Evolutionary conservation across 257 asterid species (phyloP).

Genomic region (Solanum bukasovii): DNA sequence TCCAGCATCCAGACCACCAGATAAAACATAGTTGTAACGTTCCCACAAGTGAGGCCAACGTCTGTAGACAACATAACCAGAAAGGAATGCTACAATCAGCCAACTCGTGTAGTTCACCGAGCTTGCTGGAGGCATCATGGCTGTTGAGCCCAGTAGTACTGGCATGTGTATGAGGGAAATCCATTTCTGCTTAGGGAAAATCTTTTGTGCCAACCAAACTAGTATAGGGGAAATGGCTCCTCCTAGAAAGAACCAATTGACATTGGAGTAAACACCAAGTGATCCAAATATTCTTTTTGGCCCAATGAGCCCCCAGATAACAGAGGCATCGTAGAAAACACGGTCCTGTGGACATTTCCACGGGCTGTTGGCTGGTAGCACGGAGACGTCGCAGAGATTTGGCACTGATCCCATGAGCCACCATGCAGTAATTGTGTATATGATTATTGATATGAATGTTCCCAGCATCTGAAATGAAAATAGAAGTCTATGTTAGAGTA

Average conservation of each 20-base stretch:
- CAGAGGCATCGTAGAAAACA: slow-evolving; percentile 44
- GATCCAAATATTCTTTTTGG: slow-evolving; percentile 45
- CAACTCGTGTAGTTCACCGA: slow-evolving; percentile 50
- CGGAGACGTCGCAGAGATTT: slow-evolving; percentile 32
- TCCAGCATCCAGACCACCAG: slow-evolving; percentile 58
- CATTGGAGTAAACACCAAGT: slow-evolving; percentile 24
- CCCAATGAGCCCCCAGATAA: slow-evolving; percentile 58
- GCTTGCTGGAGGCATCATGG: slow-evolving; percentile 46
- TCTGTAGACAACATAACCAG: slow-evolving; percentile 29
- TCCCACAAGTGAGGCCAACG: slow-evolving; percentile 37
- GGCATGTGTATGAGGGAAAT: slow-evolving; percentile 33
- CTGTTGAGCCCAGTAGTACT: slow-evolving; percentile 31
- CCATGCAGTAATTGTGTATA: slow-evolving; percentile 34
- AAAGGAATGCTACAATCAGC: slow-evolving; percentile 27
- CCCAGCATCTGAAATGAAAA: slow-evolving; percentile 28
- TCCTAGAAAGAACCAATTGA: slow-evolving; percentile 50
- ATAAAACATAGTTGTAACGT: slow-evolving; percentile 40
- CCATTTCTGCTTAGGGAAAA: slow-evolving; percentile 32
- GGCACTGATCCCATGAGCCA: slow-evolving; percentile 40
- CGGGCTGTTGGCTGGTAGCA: slow-evolving; percentile 26
- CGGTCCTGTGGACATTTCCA: slow-evolving; percentile 48
- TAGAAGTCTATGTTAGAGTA: neutral
- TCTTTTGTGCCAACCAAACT: slow-evolving; percentile 28
- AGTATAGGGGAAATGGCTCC: slow-evolving; percentile 35
- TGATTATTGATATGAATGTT: slow-evolving; percentile 20